A percentile compares a stretch with the other conserved stretches of the same genome.
These are phyloP conservation scores for Trichoderma lentiforme DNA, from an alignment of 2,329 filamentous ascomycete genomes.

Conservation along the genomic window DNA sequence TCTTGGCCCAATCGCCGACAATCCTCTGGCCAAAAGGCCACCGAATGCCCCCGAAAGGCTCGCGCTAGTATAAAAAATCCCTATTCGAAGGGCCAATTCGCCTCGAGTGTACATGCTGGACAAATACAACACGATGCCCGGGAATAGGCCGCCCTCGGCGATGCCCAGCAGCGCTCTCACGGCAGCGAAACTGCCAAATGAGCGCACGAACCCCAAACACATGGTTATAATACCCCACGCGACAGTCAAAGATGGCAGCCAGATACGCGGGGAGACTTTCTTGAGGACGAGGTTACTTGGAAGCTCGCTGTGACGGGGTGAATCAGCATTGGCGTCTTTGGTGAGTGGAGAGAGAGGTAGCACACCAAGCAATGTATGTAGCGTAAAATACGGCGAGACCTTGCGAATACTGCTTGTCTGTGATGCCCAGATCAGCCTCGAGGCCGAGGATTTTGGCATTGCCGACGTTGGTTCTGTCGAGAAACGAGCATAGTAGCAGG, in stretches of 20 bases:
- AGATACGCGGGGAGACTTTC: conserved; percentile 56
- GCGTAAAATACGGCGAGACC: conserved; percentile 64
- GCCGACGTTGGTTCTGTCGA: conserved; percentile 70
- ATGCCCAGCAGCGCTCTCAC: conserved; percentile 60
- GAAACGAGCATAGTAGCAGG: conserved; percentile 62
- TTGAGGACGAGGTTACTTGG: conserved; percentile 64
- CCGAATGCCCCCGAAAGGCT: conserved; percentile 61
- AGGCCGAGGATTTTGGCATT: conserved; percentile 66
- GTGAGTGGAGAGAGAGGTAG: neutral
- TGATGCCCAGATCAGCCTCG: conserved; percentile 55
- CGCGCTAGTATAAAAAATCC: conserved; percentile 65
- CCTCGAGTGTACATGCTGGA: conserved; percentile 58
- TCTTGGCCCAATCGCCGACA: conserved; percentile 55
- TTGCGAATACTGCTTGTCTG: conserved; percentile 60
- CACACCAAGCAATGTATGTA: conserved; percentile 57
- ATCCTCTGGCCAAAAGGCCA: conserved; percentile 57
- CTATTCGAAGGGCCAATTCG: conserved; percentile 61
- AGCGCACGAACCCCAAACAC: conserved; percentile 53
- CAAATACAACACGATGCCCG: conserved; percentile 66
- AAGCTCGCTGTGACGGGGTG: conserved; percentile 47
- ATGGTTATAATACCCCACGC: conserved; percentile 58
- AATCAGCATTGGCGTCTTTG: neutral
- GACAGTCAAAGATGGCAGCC: conserved; percentile 55
- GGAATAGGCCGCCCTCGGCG: conserved; percentile 62
- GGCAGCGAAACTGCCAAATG: conserved; percentile 55